Conservation (phyloP, 2,329 filamentous ascomycete genomes). For the Aspergillus bombycis region DNA sequence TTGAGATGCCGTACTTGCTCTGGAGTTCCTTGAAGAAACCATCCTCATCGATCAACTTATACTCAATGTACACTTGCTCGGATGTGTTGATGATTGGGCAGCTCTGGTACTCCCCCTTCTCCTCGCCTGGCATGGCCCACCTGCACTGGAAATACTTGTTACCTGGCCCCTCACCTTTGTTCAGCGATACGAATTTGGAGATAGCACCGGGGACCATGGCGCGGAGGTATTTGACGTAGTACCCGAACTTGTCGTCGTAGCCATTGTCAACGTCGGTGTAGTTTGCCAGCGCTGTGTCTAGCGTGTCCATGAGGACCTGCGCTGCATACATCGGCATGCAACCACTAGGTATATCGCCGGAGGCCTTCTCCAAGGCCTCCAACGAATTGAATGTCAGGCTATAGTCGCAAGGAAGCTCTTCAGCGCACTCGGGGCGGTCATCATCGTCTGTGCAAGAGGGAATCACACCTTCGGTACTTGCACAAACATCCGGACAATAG, state of each 20-base stretch:
- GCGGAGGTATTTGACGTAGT: conserved; percentile 13
- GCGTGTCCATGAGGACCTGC: background rate
- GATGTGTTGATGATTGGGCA: background rate
- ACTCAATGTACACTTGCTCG: background rate
- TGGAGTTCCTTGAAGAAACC: conserved; percentile 2
- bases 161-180: background rate
- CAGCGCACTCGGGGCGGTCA: background rate
- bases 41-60: background rate
- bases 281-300: conserved; percentile 7
- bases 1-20: conserved; percentile 1
- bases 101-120: background rate
- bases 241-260: conserved; percentile 13
- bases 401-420: conserved; percentile 1
- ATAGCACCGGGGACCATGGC: background rate
- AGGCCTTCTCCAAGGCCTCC: background rate
- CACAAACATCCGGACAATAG: conserved; percentile 4
- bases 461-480: background rate
- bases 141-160: background rate
- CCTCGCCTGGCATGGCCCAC: background rate
- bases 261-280: conserved; percentile 14
- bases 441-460: background rate
- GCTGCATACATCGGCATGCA: conserved; percentile 8
- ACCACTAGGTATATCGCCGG: background rate
- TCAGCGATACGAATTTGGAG: background rate
- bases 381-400: background rate